Base-by-base conservation (phyloP, 2,329 filamentous ascomycete species). In the Colletotrichum neosansevieriae region DNA sequence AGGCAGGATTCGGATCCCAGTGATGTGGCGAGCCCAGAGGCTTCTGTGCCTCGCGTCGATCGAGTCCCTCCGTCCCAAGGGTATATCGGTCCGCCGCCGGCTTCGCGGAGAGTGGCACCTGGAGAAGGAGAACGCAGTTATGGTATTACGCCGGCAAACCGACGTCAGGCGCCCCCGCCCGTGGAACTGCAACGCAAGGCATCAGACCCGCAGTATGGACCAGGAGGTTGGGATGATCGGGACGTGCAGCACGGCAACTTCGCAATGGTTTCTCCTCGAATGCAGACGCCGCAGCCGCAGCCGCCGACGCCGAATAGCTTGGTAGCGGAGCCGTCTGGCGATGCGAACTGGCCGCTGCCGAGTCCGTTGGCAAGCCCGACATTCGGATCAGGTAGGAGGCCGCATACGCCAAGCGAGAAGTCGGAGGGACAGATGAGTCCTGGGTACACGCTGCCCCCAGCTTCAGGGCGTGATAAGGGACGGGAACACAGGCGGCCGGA, bases 141-240 rank as follows among this genome's bases (percentile, higher is more conserved):
- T 24, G 69, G 69, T 12, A 58, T 71, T 11, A 69, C 68, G n/a
- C 63, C 70, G 6, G 60, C 59, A 15, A 70, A 70, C 32, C 68
- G 70, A 32, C 63, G 68, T 11, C 57, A 53, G 13, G 59, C 70
- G 19, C 70, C 70, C 9, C 70, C 70, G 5, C 63, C 50, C 2
- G 63, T 67, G 6, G 29, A 66, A 12, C 44, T 69, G 9, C 63
- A 69, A 24, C 63, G 67, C 50, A 67, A 69, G 57, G 63, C 56
- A 34, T 62, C 67, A 32, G 62, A 51, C 51, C 67, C 63, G 21
- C 56, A 67, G 57, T 44, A 51, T 38, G 36, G 36, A 21, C 50
- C 15, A 17, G 45, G 40, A 12, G 57, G 44, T 17, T 62, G 44
- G 57, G 63, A 67, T 4, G 63, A 67, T n/a, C 57, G 47, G n/a